A percentile compares a stretch with the other conserved stretches of the same genome.
These are phyloP conservation scores for Hyaloscypha bicolor DNA, from an alignment of 495 filamentous ascomycete genomes.

Conservation along the genomic window DNA sequence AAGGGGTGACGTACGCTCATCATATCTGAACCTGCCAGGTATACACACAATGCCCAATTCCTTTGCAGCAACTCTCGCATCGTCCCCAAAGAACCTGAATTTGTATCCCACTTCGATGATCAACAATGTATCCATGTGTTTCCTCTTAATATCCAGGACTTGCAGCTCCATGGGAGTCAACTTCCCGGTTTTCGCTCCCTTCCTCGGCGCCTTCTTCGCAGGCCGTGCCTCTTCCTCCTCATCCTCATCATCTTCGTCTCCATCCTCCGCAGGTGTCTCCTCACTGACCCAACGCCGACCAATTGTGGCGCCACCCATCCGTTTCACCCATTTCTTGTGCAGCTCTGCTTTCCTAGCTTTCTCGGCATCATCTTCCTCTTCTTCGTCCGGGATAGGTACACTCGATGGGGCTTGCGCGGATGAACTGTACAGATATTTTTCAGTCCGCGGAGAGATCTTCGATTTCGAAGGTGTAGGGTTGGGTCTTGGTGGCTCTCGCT, in stretches of 20 bases:
- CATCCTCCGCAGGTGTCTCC: constrained; percentile 48
- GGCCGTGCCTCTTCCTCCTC: constrained; percentile 55
- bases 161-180: constrained; percentile 95
- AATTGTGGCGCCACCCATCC: constrained; percentile 75
- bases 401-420: constrained; percentile 32
- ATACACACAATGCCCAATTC: constrained; percentile 96
- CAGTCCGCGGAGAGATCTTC: constrained; percentile 38
- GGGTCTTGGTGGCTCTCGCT: neutral
- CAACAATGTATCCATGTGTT: constrained; percentile 85
- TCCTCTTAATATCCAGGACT: constrained; percentile 88
- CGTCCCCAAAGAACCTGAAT: constrained; percentile 97
- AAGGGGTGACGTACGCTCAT: constrained; percentile 66
- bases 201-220: constrained; percentile 56
- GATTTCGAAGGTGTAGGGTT: constrained; percentile 1
- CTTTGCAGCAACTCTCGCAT: constrained; percentile 87
- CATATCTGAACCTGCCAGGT: constrained; percentile 90
- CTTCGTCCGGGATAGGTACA: constrained; percentile 44
- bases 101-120: constrained; percentile 98
- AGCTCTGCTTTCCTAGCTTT: constrained; percentile 65
- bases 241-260: constrained; percentile 47
- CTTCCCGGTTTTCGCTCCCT: constrained; percentile 75
- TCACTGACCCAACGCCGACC: constrained; percentile 57
- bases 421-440: constrained; percentile 48
- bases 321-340: constrained; percentile 87
- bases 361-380: constrained; percentile 46